Evolutionary conservation across 306 rosid genomes (phyloP), one percentile per base, ranked within the genome.

Genomic region (Vigna angularis): DNA sequence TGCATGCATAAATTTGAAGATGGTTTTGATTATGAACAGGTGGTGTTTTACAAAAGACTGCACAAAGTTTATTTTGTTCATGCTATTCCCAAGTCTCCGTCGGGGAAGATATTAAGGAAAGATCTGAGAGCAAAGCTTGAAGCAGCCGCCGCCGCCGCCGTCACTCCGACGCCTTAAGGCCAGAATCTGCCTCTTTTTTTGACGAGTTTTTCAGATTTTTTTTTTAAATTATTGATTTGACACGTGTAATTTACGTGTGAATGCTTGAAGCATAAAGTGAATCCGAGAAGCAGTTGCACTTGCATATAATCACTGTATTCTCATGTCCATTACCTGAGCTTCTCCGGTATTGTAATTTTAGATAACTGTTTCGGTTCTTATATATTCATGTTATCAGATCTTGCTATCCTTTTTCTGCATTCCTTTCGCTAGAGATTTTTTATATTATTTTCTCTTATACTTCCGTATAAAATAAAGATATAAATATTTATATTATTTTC

Each of bases 51-150:
- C 86, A 94, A 94, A 84, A 94, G 87, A 82, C 71, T 94, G 7
- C 92, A 88, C 87, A 86, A 79, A 74, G 96, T 94, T 26, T 88
- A 83, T 78, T 92, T 94, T 49, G 77, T 92, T 56, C 89, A 87
- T 32, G 86, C 93, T 38, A 92, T 94, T 77, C 98, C 98, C 3
- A 94, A 89, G 88, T 90, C 97, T 64, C 87, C 98, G 1, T 1
- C 98, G 0, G 98, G 98, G 58, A 94, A 94, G 83, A 94, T 92
- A 64, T 62, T 94, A 57, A 92, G 97, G 68, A 94, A 89, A 74
- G 97, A 92, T 24, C 89, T 94, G 6, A 88, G 93, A 90, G 93
- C 91, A 74, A 89, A 83, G 90, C 90, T 94, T 18, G 92, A 83
- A 74, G 24, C 40, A 1, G 28, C 0, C 13, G 38, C 0, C 13